These are phyloP conservation scores for Lolium perenne DNA, from an alignment of 176 grass and related monocot species.

Conservation along the genomic window DNA sequence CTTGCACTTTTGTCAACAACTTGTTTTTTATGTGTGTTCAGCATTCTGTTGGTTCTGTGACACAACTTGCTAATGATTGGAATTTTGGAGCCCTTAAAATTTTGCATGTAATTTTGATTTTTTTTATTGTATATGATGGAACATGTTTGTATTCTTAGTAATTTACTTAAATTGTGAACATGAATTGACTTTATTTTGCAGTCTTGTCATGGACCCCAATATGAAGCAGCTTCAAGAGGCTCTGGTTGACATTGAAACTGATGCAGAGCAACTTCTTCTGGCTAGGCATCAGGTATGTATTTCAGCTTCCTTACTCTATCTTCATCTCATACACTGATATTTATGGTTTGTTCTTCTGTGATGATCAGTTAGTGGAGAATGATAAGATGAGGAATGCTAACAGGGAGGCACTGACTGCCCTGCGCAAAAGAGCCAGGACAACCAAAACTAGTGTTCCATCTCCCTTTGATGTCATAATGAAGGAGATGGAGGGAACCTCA, in stretches of 20 bases:
- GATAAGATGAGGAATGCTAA: slow-evolving; percentile 78
- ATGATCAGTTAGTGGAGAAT: slow-evolving; percentile 80
- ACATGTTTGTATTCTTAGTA: background rate
- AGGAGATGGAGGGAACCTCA: slow-evolving; percentile 70
- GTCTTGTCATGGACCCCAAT: slow-evolving; percentile 62
- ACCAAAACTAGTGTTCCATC: slow-evolving; percentile 81
- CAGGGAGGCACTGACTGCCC: slow-evolving; percentile 76
- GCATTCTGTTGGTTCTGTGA: background rate
- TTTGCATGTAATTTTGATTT: background rate
- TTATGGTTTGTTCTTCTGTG: slow-evolving; percentile 25
- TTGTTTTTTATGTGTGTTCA: background rate
- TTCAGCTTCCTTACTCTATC: background rate
- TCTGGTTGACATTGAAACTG: slow-evolving; percentile 76
- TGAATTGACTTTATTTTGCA: slow-evolving; percentile 34
- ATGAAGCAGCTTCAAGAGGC: slow-evolving; percentile 72
- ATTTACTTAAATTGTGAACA: slow-evolving; percentile 6
- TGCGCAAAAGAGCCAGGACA: slow-evolving; percentile 75
- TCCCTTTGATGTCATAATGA: slow-evolving; percentile 87
- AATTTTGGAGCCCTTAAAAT: background rate
- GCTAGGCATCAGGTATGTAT: slow-evolving; percentile 79
- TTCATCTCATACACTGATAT: background rate
- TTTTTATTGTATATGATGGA: background rate
- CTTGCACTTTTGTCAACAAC: background rate
- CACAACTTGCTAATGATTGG: background rate
- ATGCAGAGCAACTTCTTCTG: slow-evolving; percentile 83